phyloP scores from a whole-genome alignment of 2,329 filamentous ascomycete genomes.

The Bisporella sp. region DNA sequence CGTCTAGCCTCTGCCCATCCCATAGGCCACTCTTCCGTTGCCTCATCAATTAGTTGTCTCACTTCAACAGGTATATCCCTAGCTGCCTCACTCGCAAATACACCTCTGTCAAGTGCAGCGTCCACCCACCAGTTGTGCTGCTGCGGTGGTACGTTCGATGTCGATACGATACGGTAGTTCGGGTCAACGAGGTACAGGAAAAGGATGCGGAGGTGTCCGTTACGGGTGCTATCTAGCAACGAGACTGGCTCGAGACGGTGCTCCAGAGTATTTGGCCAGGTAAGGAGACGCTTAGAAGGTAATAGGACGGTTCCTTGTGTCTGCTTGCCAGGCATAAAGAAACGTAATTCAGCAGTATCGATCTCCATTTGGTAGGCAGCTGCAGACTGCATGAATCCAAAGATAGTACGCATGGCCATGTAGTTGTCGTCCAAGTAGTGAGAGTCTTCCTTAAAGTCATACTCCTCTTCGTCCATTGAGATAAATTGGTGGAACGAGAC shows the following conservation, averaged over 20 bases:
- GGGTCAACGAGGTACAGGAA: conserved; percentile 53
- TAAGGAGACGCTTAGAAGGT: conserved; percentile 31
- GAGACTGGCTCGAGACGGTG: conserved; percentile 42
- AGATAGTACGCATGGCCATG: not conserved
- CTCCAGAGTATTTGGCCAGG: conserved; percentile 38
- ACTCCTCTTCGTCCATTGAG: not conserved
- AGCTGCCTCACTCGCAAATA: too few species aligned
- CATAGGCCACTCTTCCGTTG: too few species aligned
- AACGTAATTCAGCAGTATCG: not conserved
- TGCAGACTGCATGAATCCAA: not conserved
- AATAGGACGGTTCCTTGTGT: conserved; percentile 29
- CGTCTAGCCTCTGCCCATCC: too few species aligned
- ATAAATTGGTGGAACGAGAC: conserved; percentile 35
- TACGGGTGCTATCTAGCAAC: conserved; percentile 39
- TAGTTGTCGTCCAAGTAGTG: not conserved
- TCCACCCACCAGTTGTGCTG: not conserved
- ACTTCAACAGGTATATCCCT: too few species aligned
- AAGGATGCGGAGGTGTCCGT: conserved; percentile 48
- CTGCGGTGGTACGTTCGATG: conserved; percentile 40
- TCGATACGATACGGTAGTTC: conserved; percentile 39
- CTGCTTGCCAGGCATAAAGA: conserved; percentile 23
- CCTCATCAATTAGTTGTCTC: too few species aligned
- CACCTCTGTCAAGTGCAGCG: not conserved
- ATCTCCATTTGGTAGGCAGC: not conserved
- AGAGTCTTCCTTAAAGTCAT: not conserved